Evolutionary conservation across 805 yeast genomes (phyloP), one percentile per base, ranked within the genome.

Genomic region (Pichia ethanolica): DNA sequence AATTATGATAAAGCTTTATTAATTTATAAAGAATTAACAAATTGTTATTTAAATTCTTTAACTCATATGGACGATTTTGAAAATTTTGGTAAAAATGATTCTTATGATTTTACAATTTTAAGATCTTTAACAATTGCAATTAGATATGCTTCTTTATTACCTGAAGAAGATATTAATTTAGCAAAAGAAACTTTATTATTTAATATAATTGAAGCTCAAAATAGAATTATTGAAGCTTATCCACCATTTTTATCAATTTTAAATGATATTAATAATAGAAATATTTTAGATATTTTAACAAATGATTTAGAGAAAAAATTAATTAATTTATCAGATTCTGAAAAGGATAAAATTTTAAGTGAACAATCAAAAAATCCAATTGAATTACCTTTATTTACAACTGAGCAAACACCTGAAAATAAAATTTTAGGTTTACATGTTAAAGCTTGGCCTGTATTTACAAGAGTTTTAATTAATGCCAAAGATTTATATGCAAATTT

Each of bases 391-490:
- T 45, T 56, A 9, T 53, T 53, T 27, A 56, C 60, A 6, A 56
- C 59, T 10, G 57, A 56, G 12, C 44, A 52, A 27, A 55, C 63
- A 3, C 48, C 50, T 7, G 65, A 60, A 47, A 52, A 55, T 35
- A 53, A 51, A 37, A 46, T 62, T 14, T 40, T 59, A 33, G 56
- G 53, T 4, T 47, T 58, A 8, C 56, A 53, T 35, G 55, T 56
- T 5, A 56, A 53, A n/a, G 66, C 60, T 1, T 63, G 67, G 67
- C 65, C 66, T 6, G 50, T 47, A 3, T 63, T 61, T 41, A 44
- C 61, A 5, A 54, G 57, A 37, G 56, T 53, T 25, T 50, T 63
- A 27, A 52, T 59, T 4, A 52, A 57, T 30, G 61, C 64, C 2
- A 53, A 62, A 36, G 64, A 61, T 45, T 35, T 53, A 11, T 59